These are phyloP conservation scores for Epichloe hybrida DNA, from an alignment of 2,329 filamentous ascomycete genomes.

Conservation along the genomic window DNA sequence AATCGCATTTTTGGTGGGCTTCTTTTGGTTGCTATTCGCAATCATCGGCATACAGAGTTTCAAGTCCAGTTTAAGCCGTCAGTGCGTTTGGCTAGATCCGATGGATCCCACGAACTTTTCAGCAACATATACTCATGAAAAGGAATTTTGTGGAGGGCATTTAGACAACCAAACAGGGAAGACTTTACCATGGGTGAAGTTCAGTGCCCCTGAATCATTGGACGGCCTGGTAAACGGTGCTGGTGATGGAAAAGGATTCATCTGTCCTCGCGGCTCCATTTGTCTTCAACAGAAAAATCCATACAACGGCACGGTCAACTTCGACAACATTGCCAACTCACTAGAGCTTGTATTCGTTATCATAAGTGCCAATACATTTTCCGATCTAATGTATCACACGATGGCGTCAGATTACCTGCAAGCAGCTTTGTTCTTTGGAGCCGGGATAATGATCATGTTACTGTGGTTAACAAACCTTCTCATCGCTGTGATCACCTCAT, in stretches of 20 bases:
- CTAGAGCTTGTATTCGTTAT: conserved; percentile 92
- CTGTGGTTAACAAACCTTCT: conserved; percentile 91
- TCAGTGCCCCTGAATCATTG: conserved; percentile 21
- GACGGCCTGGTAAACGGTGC: conserved; percentile 37
- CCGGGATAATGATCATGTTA: conserved; percentile 77
- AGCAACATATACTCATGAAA: conserved; percentile 45
- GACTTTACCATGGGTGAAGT: conserved; percentile 52
- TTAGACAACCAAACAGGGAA: conserved; percentile 46
- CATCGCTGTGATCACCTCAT: conserved; percentile 95
- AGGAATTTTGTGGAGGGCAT: conserved; percentile 80
- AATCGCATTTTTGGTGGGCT: conserved; percentile 85
- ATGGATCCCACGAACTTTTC: conserved; percentile 38
- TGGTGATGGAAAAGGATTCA: conserved; percentile 59
- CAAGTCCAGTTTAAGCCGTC: conserved; percentile 65
- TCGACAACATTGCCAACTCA: conserved; percentile 88
- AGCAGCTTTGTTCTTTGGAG: conserved; percentile 63
- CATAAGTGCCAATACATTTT: conserved; percentile 97
- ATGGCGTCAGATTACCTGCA: conserved; percentile 84
- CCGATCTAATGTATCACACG: conserved; percentile 86
- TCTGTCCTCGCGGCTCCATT: conserved; percentile 72
- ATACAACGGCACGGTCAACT: conserved; percentile 74
- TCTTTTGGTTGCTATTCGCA: conserved; percentile 96
- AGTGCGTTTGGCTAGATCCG: conserved; percentile 66
- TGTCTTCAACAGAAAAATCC: conserved; percentile 73
- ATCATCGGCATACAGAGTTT: conserved; percentile 97